Evolutionary conservation across 805 yeast genomes (phyloP).

Genomic region (Zygosaccharomyces bailii): DNA sequence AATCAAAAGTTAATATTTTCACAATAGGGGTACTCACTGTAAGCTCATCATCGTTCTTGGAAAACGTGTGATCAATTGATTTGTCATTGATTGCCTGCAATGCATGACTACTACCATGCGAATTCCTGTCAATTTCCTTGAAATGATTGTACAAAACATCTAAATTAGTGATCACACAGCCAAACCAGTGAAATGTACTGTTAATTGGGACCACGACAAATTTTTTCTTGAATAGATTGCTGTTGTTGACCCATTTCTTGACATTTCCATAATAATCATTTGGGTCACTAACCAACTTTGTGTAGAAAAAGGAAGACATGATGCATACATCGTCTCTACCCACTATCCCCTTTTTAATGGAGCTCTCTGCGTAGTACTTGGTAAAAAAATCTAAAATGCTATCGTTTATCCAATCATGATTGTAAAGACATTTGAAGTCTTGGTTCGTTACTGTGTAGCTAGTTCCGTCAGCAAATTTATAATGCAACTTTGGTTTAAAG

Average conservation of each 20-base stretch:
- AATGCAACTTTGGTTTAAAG: constrained; percentile 44
- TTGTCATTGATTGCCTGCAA: constrained; percentile 6
- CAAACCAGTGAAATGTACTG: constrained; percentile 82
- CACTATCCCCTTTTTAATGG: constrained; percentile 31
- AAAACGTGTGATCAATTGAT: neutral
- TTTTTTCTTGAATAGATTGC: constrained; percentile 57
- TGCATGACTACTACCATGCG: neutral
- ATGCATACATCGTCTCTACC: constrained; percentile 44
- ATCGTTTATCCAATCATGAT: constrained; percentile 88
- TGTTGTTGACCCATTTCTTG: constrained; percentile 71
- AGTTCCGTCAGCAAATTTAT: constrained; percentile 52
- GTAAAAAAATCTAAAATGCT: constrained; percentile 81
- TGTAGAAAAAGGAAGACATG: constrained; percentile 81
- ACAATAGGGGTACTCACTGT: constrained; percentile 25
- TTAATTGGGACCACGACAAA: constrained; percentile 78
- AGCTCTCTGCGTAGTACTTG: constrained; percentile 49
- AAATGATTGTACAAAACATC: constrained; percentile 28
- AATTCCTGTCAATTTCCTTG: constrained; percentile 2
- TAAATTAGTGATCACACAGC: constrained; percentile 63
- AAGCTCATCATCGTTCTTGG: constrained; percentile 19
- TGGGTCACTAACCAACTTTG: constrained; percentile 49
- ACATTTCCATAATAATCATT: constrained; percentile 56
- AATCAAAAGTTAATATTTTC: constrained; percentile 66
- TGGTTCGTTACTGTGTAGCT: constrained; percentile 55
- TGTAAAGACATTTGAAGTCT: constrained; percentile 77